These are phyloP conservation scores for Amphibolis antarctica DNA, from an alignment of 106 monocot species.

Conservation along the genomic window DNA sequence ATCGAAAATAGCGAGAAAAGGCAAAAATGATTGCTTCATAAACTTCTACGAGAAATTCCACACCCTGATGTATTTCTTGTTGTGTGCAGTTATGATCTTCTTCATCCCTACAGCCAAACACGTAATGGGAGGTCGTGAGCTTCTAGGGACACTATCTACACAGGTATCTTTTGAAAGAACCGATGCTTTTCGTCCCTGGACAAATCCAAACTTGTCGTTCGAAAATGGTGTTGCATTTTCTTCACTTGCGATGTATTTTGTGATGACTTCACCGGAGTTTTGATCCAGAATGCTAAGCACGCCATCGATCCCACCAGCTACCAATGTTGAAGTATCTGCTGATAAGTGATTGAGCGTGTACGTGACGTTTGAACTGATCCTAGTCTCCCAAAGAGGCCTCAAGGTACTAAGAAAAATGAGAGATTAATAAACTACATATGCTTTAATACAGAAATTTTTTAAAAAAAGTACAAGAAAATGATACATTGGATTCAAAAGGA, in stretches of 20 bases:
- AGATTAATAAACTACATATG: not conserved
- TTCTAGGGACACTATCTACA: constrained; percentile 50
- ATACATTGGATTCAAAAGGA: too few species aligned
- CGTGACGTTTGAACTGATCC: constrained; percentile 73
- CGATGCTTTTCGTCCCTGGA: constrained; percentile 20
- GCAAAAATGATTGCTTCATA: too few species aligned
- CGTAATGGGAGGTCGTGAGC: constrained; percentile 52
- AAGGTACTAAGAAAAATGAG: constrained; percentile 39
- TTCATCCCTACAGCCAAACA: constrained; percentile 66
- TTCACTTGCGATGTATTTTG: constrained; percentile 29
- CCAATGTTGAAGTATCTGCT: constrained; percentile 45
- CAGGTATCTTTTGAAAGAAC: constrained; percentile 11
- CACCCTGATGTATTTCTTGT: constrained; percentile 50
- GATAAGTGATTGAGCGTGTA: constrained; percentile 48
- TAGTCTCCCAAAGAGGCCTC: constrained; percentile 68
- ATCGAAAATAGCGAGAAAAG: too few species aligned
- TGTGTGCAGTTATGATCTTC: constrained; percentile 74
- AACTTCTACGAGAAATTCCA: constrained; percentile 48
- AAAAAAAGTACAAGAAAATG: too few species aligned
- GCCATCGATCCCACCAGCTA: constrained; percentile 73
- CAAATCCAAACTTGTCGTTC: not conserved
- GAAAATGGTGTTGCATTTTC: not conserved
- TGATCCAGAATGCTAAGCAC: constrained; percentile 70
- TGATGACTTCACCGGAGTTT: constrained; percentile 56
- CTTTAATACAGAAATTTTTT: too few species aligned